Base-by-base conservation (phyloP, 495 filamentous ascomycete species). In the Penicillium coprophilum region DNA sequence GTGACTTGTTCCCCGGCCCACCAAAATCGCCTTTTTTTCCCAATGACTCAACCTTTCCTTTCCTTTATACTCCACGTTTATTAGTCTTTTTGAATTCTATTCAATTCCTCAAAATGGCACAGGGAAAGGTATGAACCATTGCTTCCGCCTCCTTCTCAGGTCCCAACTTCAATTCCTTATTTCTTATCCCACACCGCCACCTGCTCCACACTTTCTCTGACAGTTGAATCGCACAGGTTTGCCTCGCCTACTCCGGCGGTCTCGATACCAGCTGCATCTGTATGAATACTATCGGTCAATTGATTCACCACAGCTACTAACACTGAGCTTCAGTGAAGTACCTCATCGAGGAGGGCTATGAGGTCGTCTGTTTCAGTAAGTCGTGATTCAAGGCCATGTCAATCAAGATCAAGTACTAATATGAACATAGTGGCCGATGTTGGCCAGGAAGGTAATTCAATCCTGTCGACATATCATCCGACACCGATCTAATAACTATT, bases 301-400 rank as follows among this genome's bases (percentile, higher is more conserved):
- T 11, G 27, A 43, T 56, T 39, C 15, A 10, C n/a, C 52, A 27
- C 40, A 17, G 13, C 56, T 61, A 41, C 62, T 63, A 59, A 71
- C 55, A 43, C 24, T n/a, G 43, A 23, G 36, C 12, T 48, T 40
- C 50, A 72, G 69, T 85, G 53, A 78, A 80, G 66, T 89, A 84
- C 83, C 78, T 87, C 55, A 81, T 87, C 55, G 83, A 88, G 66
- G 72, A 89, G 67, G 81, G 80, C 48, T 88, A 89, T 71, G 83
- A 85, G 53, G 85, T 87, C 55, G 78, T 87, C 40, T 82, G 79
- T 64, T 87, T 85, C 73, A 82, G 79, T 81, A 68, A 71, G 76
- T 71, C 19, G 19, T 27, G 17, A 43, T 45, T 28, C 41, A 28
- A 57, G 55, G 15, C 13, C 43, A 40, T 53, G 12, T 23, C 21